These are phyloP conservation scores for Populus hybrid DNA, from an alignment of 441 rosid genomes.

Conservation along the genomic window DNA sequence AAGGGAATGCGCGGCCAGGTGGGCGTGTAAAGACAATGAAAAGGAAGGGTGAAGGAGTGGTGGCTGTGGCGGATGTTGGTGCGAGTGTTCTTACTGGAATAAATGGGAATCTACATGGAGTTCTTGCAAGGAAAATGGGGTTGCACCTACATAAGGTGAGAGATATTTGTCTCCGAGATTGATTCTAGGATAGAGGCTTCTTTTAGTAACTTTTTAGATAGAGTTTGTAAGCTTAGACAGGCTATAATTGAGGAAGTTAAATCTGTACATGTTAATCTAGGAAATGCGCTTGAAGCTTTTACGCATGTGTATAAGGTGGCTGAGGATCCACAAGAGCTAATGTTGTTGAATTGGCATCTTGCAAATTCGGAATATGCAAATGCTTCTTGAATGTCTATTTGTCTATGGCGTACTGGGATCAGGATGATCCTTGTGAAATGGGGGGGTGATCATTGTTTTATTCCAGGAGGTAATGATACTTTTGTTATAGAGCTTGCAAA, in stretches of 20 bases:
- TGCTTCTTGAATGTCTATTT: constrained; percentile 77
- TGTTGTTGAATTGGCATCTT: constrained; percentile 91
- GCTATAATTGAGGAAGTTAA: constrained; percentile 86
- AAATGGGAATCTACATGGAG: constrained; percentile 87
- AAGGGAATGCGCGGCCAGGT: constrained; percentile 76
- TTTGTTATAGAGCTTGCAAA: constrained; percentile 78
- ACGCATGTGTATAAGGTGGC: constrained; percentile 75
- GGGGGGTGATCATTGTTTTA: constrained; percentile 94
- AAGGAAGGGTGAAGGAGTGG: constrained; percentile 69
- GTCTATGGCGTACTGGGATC: constrained; percentile 96
- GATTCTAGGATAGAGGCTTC: constrained; percentile 80
- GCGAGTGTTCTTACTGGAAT: constrained; percentile 92
- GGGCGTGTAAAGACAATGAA: constrained; percentile 82
- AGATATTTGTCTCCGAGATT: constrained; percentile 70
- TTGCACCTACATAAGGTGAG: constrained; percentile 94
- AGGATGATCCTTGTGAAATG: constrained; percentile 97
- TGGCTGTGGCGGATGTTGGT: constrained; percentile 79
- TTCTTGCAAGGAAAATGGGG: constrained; percentile 79
- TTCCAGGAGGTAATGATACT: constrained; percentile 85
- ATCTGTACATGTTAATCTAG: constrained; percentile 74
- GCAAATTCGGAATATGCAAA: constrained; percentile 91
- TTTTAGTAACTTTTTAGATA: constrained; percentile 77
- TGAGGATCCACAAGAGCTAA: constrained; percentile 66
- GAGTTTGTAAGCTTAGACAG: constrained; percentile 92
- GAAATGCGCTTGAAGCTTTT: constrained; percentile 82